These are phyloP conservation scores for Coniferiporia weirii DNA, from an alignment of 1,284 basidiomycete genomes.

Conservation along the genomic window DNA sequence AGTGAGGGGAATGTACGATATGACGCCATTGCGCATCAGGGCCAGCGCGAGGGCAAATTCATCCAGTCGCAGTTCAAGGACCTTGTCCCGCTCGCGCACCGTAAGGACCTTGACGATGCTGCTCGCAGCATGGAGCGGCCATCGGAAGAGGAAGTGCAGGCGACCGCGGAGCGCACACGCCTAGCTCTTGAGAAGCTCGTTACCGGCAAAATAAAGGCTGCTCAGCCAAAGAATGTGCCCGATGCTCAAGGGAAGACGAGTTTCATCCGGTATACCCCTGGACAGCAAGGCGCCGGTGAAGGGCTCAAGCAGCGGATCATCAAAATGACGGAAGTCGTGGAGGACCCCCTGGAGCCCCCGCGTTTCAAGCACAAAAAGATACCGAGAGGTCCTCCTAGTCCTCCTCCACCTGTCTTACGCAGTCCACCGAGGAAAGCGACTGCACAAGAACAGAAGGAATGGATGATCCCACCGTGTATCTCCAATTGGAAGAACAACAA, in stretches of 20 bases:
- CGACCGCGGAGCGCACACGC: slow-evolving; percentile 86
- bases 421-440: slow-evolving; percentile 96
- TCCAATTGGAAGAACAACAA: slow-evolving; percentile 99
- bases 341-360: slow-evolving; percentile 96
- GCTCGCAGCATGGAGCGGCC: slow-evolving; percentile 83
- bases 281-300: slow-evolving; percentile 68
- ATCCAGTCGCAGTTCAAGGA: slow-evolving; percentile 98
- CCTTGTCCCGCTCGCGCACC: slow-evolving; percentile 86
- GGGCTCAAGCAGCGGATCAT: slow-evolving; percentile 92
- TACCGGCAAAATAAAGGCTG: slow-evolving; percentile 94
- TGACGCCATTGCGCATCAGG: slow-evolving; percentile 95
- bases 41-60: slow-evolving; percentile 78
- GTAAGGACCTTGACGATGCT: slow-evolving; percentile 80
- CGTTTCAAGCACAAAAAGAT: slow-evolving; percentile 99
- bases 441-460: slow-evolving; percentile 96
- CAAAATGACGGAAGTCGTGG: slow-evolving; percentile 96
- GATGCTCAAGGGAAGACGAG: slow-evolving; percentile 74
- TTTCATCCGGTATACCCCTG: slow-evolving; percentile 96
- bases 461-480: slow-evolving; percentile 99
- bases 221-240: slow-evolving; percentile 86
- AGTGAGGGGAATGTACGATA: slow-evolving; percentile 95
- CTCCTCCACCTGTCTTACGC: slow-evolving; percentile 94
- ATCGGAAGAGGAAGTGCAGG: slow-evolving; percentile 84
- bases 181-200: slow-evolving; percentile 91
- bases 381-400: slow-evolving; percentile 90